phyloP scores from a whole-genome alignment of 73 alveolate species.

The Paraurostyla sp. region DNA sequence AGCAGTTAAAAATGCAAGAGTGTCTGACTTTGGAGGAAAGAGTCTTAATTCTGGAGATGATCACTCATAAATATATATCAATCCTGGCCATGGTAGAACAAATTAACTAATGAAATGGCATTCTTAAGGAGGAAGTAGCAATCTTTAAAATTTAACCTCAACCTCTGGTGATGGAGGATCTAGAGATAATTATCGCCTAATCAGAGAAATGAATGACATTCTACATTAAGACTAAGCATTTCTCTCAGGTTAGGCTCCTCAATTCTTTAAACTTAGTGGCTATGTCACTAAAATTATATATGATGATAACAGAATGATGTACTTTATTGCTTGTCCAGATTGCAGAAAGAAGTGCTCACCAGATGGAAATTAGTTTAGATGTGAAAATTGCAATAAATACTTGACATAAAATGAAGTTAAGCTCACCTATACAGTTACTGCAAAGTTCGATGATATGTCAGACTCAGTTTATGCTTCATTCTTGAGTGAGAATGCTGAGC shows the following conservation, averaged over 20 bases:
- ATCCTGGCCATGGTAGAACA: slow-evolving; percentile 38
- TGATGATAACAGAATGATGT: slow-evolving; percentile 55
- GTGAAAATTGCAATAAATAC: slow-evolving; percentile 64
- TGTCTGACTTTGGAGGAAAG: slow-evolving; percentile 61
- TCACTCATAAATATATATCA: not conserved
- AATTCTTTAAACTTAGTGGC: slow-evolving; percentile 17
- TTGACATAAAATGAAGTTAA: not conserved
- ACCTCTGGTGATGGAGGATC: slow-evolving; percentile 23
- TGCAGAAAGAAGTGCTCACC: slow-evolving; percentile 70
- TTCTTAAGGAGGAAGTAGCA: not conserved
- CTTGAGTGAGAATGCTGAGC: slow-evolving; percentile 62
- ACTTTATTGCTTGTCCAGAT: slow-evolving; percentile 70
- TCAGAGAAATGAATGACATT: not conserved
- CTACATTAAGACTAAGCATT: not conserved
- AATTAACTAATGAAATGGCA: slow-evolving; percentile 30
- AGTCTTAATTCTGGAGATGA: slow-evolving; percentile 50
- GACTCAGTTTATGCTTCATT: slow-evolving; percentile 45
- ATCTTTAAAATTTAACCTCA: slow-evolving; percentile 6
- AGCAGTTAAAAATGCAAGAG: slow-evolving; percentile 51
- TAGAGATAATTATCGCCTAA: slow-evolving; percentile 44
- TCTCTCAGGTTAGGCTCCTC: not conserved
- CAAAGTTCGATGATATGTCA: slow-evolving; percentile 56
- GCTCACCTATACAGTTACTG: slow-evolving; percentile 70
- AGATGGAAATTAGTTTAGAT: slow-evolving; percentile 56
- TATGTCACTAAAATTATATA: not conserved